These are phyloP conservation scores for Schizopora paradoxa DNA, from an alignment of 1,284 basidiomycete genomes.

Conservation along the genomic window DNA sequence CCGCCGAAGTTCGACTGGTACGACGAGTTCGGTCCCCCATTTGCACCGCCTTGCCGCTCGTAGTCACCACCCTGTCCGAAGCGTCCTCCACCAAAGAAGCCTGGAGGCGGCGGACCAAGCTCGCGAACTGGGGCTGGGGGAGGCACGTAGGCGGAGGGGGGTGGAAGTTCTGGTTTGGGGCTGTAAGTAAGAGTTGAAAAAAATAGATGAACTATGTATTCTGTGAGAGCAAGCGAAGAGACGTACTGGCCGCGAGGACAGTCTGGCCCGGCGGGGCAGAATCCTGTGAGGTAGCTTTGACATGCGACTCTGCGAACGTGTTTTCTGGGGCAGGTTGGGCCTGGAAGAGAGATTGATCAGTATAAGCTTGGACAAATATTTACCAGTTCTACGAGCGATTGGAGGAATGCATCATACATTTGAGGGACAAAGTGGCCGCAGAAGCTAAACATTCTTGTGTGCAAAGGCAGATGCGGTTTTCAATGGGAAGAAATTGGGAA, in stretches of 20 bases:
- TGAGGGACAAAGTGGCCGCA: no score
- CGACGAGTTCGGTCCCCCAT: no score
- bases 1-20: constrained; percentile 24
- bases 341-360: constrained; percentile 35
- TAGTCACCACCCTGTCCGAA: constrained; percentile 83
- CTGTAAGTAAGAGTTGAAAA: constrained; percentile 34
- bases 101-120: constrained; percentile 86
- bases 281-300: constrained; percentile 87
- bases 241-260: constrained; percentile 91
- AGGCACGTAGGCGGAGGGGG: constrained; percentile 73
- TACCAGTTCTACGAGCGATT: neutral
- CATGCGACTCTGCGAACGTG: constrained; percentile 91
- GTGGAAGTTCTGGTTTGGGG: constrained; percentile 70
- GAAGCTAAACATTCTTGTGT: no score
- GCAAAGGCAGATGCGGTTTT: no score
- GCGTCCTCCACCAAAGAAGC: no score
- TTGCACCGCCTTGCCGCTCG: constrained; percentile 54
- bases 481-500: no score
- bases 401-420: no score
- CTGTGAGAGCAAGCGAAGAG: constrained; percentile 4
- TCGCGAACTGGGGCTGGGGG: constrained; percentile 74
- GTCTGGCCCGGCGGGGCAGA: constrained; percentile 91
- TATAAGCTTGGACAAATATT: neutral
- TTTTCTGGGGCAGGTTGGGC: constrained; percentile 86
- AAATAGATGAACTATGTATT: constrained; percentile 4